Evolutionary conservation across 1,284 basidiomycete species (phyloP).

Genomic region (Ganoderma leucocontextum): DNA sequence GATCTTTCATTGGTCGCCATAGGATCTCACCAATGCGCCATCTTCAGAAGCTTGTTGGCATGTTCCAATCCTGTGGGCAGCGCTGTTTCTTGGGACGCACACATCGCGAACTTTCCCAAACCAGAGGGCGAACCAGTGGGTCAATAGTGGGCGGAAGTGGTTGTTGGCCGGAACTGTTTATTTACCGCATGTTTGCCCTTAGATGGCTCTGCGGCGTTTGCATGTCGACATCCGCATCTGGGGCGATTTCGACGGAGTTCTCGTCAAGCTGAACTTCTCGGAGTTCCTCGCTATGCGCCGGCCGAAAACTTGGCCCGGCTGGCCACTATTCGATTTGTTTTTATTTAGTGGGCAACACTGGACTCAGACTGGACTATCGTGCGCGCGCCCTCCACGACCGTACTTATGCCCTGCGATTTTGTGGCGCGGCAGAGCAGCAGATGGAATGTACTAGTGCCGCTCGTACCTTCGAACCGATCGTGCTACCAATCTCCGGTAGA

Average conservation of each 20-base stretch:
- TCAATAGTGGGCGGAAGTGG: not conserved
- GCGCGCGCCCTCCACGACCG: not conserved
- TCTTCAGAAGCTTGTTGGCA: not conserved
- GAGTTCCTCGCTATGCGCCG: not conserved
- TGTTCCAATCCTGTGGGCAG: slow-evolving; percentile 11
- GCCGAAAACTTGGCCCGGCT: not conserved
- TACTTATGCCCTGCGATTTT: not conserved
- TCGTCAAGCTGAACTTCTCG: not conserved
- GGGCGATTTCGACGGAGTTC: not conserved
- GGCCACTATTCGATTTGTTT: not conserved
- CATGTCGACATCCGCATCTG: not conserved
- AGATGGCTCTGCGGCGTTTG: not conserved
- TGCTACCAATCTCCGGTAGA: not conserved
- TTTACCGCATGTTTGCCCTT: not conserved
- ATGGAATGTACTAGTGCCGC: slow-evolving; percentile 1
- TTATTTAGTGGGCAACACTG: not conserved
- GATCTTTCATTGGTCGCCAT: slow-evolving; percentile 7
- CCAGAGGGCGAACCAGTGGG: not conserved
- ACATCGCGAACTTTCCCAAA: not conserved
- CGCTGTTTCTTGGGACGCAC: not conserved
- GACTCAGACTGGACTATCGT: not conserved
- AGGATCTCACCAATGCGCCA: not conserved
- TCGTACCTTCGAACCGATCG: not conserved
- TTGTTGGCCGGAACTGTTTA: not conserved
- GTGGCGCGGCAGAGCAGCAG: not conserved